Evolutionary conservation across 140 eudicot genomes (phyloP), one percentile per base, ranked within the genome.

Genomic region (Erigeron philadelphicus): DNA sequence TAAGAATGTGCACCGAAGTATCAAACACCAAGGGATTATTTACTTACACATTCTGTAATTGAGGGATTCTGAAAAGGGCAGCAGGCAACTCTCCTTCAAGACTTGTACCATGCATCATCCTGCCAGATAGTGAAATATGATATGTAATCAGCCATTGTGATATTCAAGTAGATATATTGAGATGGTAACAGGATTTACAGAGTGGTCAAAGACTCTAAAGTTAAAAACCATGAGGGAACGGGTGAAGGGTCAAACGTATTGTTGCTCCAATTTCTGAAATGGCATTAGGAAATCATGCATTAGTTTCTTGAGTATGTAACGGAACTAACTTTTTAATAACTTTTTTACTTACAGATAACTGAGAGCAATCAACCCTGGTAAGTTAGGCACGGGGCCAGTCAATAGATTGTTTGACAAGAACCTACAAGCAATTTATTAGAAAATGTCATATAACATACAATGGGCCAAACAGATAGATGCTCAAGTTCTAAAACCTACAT

Each of bases 211-310:
- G 95, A 80, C 49, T 49, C 74, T 64, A 91, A 77, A 17, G 88
- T 77, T 19, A 95, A 52, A 57, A 91, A 72, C 91, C 90, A 86
- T 23, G 84, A 46, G 5, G 97, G 95, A 77, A 82, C 41, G 2
- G 76, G 79, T 9, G 97, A 60, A 4, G 69, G 65, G n/a, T 77
- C 84, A 67, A 91, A 91, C 31, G 81, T 71, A 79, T 91, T 91
- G 80, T 91, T 91, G 90, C 97, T 88, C 83, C 88, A 61, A 75
- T 88, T 93, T 79, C 96, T 88, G 93, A 25, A 76, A 79, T 25
- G 59, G 35, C 19, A 75, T 67, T 38, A 1, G 23, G 15, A 35
- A 23, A 21, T 4, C 11, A 59, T 1, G n/a, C n/a, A 44, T 70
- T 61, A 25, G 55, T n/a, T 9, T 9, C 35, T 31, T 40, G 50